Base-by-base conservation (phyloP, 1,284 basidiomycete genomes). In the Hemileccinum hortonii region DNA sequence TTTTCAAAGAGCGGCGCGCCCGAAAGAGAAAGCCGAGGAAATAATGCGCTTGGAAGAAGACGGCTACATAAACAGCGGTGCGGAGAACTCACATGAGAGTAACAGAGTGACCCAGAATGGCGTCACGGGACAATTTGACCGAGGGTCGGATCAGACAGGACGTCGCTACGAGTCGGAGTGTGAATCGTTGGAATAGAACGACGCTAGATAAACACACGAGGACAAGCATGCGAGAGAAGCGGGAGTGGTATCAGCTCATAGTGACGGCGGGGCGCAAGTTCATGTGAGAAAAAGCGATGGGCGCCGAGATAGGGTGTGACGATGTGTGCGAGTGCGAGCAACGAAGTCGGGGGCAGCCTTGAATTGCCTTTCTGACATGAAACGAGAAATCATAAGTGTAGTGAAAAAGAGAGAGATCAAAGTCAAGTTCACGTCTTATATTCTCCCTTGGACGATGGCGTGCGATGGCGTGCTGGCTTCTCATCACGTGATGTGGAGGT, bases 391-490 rank as follows among this genome's bases (percentile, higher is more conserved):
- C n/a, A n/a, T n/a, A n/a, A n/a, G n/a, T n/a, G n/a, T n/a, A n/a
- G n/a, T n/a, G n/a, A n/a, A n/a, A n/a, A n/a, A n/a, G n/a, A n/a
- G n/a, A n/a, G n/a, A n/a, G n/a, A n/a, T n/a, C n/a, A n/a, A n/a
- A n/a, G n/a, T 41, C 35, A 14, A 7, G 16, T 4, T 9, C 14
- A 0, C 4, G 26, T 51, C 53, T 63, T 67, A 69, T 70, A 67
- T 56, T 36, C 11, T 6, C 14, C 14, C n/a, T 12, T 9, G 35
- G 21, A 18, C 15, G 37, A 69, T 70, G 51, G 55, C 56, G 68
- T 69, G 66, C 32, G 26, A 62, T 62, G 53, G 61, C 67, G 65
- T 69, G 65, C 62, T 67, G 42, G 35, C 49, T 57, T 70, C 69
- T 44, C 67, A 60, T 66, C 69, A 71, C 69, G 62, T 67, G 65